phyloP scores from a whole-genome alignment of 2,329 filamentous ascomycete species.

The Fonsecaea multimorphosa region DNA sequence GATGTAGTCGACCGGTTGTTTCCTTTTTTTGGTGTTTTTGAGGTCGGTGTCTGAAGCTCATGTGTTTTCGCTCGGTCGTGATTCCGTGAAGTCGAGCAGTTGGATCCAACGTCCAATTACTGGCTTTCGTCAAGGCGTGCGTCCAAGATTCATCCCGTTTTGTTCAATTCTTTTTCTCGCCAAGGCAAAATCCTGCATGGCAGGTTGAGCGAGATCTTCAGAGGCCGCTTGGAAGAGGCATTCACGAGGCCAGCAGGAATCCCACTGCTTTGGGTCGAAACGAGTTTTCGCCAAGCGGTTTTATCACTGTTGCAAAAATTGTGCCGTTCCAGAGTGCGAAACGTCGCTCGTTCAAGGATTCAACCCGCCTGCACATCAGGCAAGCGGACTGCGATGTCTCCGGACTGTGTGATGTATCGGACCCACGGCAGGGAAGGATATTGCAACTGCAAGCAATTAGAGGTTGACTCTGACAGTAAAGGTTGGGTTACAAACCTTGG shows the following conservation, averaged over 20 bases:
- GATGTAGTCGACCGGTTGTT: neutral
- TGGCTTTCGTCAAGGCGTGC: neutral
- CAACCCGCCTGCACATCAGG: slow-evolving; percentile 73
- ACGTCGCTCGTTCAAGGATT: slow-evolving; percentile 6
- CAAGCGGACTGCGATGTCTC: slow-evolving; percentile 91
- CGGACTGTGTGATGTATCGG: slow-evolving; percentile 96
- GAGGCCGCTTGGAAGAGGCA: neutral
- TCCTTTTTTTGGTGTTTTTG: neutral
- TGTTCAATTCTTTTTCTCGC: neutral
- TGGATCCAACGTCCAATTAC: neutral
- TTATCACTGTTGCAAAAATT: neutral
- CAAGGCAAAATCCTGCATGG: neutral
- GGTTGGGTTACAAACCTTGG: slow-evolving; percentile 72
- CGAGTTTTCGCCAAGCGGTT: neutral
- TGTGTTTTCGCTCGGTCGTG: neutral
- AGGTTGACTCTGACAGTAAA: slow-evolving; percentile 1
- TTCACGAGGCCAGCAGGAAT: slow-evolving; percentile 1
- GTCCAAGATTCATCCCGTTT: neutral
- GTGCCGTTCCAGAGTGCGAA: neutral
- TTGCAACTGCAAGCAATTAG: slow-evolving; percentile 72
- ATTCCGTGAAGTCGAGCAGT: neutral
- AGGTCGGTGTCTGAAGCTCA: neutral
- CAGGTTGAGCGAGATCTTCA: slow-evolving; percentile 1
- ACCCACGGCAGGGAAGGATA: slow-evolving; percentile 98
- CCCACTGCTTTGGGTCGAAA: neutral